phyloP scores from a whole-genome alignment of 2,329 filamentous ascomycete species.

The Botryotinia convoluta region DNA sequence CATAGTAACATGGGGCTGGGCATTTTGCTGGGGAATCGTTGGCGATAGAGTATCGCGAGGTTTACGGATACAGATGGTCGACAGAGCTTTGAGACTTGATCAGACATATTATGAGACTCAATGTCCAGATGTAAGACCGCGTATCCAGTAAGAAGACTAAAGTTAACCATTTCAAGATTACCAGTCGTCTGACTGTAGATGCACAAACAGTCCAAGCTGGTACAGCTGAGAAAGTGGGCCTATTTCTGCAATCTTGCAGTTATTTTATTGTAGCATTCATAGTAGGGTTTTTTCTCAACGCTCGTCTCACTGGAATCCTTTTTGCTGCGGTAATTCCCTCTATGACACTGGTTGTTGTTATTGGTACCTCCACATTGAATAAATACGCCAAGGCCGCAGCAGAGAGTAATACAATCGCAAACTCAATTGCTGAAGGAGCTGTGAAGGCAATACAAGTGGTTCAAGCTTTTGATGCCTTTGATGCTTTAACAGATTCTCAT shows the following conservation, averaged over 20 bases:
- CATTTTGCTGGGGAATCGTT: constrained; percentile 49
- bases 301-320: constrained; percentile 55
- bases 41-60: constrained; percentile 49
- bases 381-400: not conserved
- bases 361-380: not conserved
- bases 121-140: constrained; percentile 47
- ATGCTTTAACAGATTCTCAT: constrained; percentile 49
- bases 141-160: not conserved
- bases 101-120: constrained; percentile 51
- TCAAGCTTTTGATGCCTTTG: not conserved
- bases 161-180: constrained; percentile 52
- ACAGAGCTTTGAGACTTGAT: constrained; percentile 49
- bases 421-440: not conserved
- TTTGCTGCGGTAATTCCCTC: constrained; percentile 49
- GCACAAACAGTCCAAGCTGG: constrained; percentile 57
- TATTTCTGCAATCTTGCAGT: constrained; percentile 53
- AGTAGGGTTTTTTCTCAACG: constrained; percentile 56
- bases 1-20: constrained; percentile 48
- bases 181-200: constrained; percentile 53
- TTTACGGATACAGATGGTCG: constrained; percentile 46
- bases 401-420: not conserved
- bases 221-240: constrained; percentile 59
- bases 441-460: not conserved
- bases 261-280: constrained; percentile 59
- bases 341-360: constrained; percentile 39